These are phyloP conservation scores for Dipodascus albidus DNA, from an alignment of 805 yeast species.

Conservation along the genomic window DNA sequence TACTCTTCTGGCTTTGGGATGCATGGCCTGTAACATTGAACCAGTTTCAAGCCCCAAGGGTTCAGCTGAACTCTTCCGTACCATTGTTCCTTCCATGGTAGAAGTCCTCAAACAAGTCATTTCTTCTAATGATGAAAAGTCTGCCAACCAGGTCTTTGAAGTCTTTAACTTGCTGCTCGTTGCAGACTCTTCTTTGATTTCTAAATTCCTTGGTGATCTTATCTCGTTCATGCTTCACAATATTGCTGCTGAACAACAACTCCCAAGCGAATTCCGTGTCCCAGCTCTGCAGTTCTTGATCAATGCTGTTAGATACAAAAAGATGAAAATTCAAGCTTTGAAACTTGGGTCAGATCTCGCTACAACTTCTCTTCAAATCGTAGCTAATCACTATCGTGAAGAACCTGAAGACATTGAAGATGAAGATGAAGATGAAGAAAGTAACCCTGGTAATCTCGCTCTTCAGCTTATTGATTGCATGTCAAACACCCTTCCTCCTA, in stretches of 20 bases:
- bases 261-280: constrained; percentile 74
- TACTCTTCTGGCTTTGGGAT: constrained; percentile 70
- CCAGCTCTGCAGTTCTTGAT: constrained; percentile 78
- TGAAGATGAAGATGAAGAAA: constrained; percentile 90
- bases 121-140: constrained; percentile 55
- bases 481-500: constrained; percentile 79
- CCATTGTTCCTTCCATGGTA: constrained; percentile 69
- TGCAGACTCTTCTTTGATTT: constrained; percentile 67
- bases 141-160: constrained; percentile 67
- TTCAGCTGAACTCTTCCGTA: constrained; percentile 45
- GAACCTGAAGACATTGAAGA: constrained; percentile 75
- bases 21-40: constrained; percentile 33
- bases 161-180: constrained; percentile 71
- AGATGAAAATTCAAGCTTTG: constrained; percentile 64
- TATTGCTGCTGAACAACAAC: constrained; percentile 47
- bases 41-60: constrained; percentile 39
- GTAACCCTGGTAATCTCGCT: constrained; percentile 65
- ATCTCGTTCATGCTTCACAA: constrained; percentile 58
- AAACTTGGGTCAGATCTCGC: constrained; percentile 79
- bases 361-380: constrained; percentile 58
- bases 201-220: constrained; percentile 59
- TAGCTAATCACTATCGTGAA: constrained; percentile 64
- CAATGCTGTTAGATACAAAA: constrained; percentile 68
- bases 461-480: constrained; percentile 69
- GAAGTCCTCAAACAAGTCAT: constrained; percentile 68